Evolutionary conservation across 2,329 filamentous ascomycete species (phyloP).

Genomic region (Neocatenulostroma microsporum): DNA sequence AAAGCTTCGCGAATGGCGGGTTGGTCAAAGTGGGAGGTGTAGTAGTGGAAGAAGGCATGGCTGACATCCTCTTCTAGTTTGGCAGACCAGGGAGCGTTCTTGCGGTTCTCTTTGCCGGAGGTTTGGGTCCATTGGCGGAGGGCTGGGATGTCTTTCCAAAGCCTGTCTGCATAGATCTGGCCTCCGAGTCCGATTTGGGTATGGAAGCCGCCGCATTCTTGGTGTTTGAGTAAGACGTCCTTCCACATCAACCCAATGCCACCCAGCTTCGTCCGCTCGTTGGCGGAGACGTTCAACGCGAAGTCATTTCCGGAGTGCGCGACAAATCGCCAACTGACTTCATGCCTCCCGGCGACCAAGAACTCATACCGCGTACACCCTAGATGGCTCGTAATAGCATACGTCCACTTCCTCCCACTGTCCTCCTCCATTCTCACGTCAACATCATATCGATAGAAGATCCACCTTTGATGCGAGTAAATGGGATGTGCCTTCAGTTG

Average conservation of each 20-base stretch:
- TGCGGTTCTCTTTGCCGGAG: slow-evolving; percentile 86
- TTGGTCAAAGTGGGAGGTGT: slow-evolving; percentile 96
- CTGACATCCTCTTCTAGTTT: slow-evolving; percentile 91
- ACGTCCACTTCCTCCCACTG: slow-evolving; percentile 81
- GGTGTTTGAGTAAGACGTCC: slow-evolving; percentile 93
- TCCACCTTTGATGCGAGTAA: slow-evolving; percentile 84
- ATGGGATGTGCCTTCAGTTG: slow-evolving; percentile 78
- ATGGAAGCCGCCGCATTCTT: slow-evolving; percentile 93
- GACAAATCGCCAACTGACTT: slow-evolving; percentile 92
- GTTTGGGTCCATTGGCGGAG: slow-evolving; percentile 93
- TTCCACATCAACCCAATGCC: slow-evolving; percentile 98
- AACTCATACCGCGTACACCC: slow-evolving; percentile 99
- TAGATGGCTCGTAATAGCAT: slow-evolving; percentile 91
- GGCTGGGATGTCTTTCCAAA: slow-evolving; percentile 93
- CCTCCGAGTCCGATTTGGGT: slow-evolving; percentile 85
- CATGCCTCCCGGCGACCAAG: slow-evolving; percentile 79
- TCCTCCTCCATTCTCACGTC: slow-evolving; percentile 81
- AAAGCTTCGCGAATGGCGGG: slow-evolving; percentile 90
- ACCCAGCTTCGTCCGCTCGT: slow-evolving; percentile 75
- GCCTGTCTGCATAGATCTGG: slow-evolving; percentile 87
- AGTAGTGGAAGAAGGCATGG: slow-evolving; percentile 98
- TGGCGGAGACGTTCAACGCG: slow-evolving; percentile 74
- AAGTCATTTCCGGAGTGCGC: slow-evolving; percentile 97
- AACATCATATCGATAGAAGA: slow-evolving; percentile 90
- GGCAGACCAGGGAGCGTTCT: slow-evolving; percentile 84